Conservation (phyloP, 192 early-diverging fungal species). For the Coemansia sp. region DNA sequence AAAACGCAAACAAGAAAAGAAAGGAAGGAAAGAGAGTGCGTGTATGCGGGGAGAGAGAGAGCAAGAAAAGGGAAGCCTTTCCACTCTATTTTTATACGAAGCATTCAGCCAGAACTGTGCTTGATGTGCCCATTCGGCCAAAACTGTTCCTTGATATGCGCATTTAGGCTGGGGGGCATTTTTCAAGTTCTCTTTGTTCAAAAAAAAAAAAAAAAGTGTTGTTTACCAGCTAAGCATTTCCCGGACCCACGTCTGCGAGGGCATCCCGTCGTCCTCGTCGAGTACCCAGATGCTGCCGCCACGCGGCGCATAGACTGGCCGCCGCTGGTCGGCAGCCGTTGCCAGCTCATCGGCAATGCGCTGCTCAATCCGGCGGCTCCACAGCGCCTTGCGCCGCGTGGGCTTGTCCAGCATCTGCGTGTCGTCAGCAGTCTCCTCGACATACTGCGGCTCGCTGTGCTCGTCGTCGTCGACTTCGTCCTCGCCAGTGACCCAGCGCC, state of each 20-base stretch:
- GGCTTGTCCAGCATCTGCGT: background rate
- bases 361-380: conserved; percentile 32
- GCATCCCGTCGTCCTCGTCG: conserved; percentile 51
- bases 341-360: conserved; percentile 16
- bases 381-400: conserved; percentile 17
- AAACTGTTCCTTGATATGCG: too few relatives aligned
- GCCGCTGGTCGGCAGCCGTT: background rate
- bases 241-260: conserved; percentile 41
- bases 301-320: conserved; percentile 32
- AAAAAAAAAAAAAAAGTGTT: background rate
- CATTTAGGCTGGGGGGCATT: too few relatives aligned
- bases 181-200: too few relatives aligned
- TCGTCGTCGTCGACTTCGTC: conserved; percentile 22
- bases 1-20: background rate
- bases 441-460: background rate
- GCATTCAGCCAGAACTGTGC: too few relatives aligned
- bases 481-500: conserved; percentile 59
- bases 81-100: too few relatives aligned
- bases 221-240: conserved; percentile 37
- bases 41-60: background rate
- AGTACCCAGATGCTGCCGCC: conserved; percentile 48
- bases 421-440: background rate
- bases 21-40: background rate
- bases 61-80: too few relatives aligned
- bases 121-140: too few relatives aligned